Evolutionary conservation across 2,329 filamentous ascomycete genomes (phyloP), one percentile per base, ranked within the genome.

Genomic region (Colletotrichum falcatum): DNA sequence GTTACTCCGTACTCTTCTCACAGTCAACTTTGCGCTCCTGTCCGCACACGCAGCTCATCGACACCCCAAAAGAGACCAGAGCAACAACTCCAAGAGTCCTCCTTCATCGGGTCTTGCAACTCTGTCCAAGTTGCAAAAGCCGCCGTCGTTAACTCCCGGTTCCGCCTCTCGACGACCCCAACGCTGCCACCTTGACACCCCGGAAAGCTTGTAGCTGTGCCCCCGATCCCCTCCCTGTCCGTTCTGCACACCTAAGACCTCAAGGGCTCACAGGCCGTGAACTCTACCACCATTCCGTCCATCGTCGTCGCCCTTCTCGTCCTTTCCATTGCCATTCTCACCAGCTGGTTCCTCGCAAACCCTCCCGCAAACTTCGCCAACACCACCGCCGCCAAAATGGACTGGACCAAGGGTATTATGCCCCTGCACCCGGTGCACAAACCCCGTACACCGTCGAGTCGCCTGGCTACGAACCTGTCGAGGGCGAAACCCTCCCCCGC

Each of bases 401-500:
- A 79, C 74, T 84, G 81, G 79, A 82, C 76, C 65, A 76, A 76
- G 75, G 84, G 84, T 73, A 79, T 84, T 35, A 81, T 85, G 78
- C 88, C 88, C 72, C 78, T 89, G 72, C 81, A 85, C 76, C 88
- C 88, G 81, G 84, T 88, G 76, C 90, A 92, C 81, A 89, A 90
- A 80, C 88, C 90, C 42, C 93, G 18, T 95, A 91, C 84, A 91
- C 91, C 66, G 84, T 94, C 77, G 92, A 96, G 76, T 89, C 87
- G 14, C 84, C 92, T 20, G 92, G 90, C 76, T 89, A 85, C 74
- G 82, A 90, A 77, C 90, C 91, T 75, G 87, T 92, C 72, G 86
- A 91, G 7, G 94, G 94, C 83, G 94, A 97, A 85, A 95, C 94
- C 60, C 90, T 94, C 74, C 94, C 94, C 48, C 91, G 93, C 75